Percentiles rank a stretch among this genome's conserved stretches.
Conservation (phyloP, 306 rosid genomes). For the Gillenia trifoliata region DNA sequence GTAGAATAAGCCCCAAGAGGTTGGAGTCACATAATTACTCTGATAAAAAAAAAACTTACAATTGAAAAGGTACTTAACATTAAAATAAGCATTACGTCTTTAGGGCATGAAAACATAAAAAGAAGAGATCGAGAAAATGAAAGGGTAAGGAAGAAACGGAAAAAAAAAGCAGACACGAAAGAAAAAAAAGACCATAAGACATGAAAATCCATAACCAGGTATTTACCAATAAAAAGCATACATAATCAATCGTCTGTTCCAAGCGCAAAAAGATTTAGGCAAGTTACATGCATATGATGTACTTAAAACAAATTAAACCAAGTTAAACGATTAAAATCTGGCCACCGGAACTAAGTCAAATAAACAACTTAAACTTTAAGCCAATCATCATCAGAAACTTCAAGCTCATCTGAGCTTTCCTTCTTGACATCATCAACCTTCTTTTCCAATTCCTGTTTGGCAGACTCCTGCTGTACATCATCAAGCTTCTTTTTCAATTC, state of each 20-base stretch:
- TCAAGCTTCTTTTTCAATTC: constrained; percentile 39
- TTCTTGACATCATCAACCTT: constrained; percentile 27
- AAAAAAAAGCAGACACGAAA: background rate
- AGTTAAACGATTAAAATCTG: background rate
- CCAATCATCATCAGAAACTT: constrained; percentile 22
- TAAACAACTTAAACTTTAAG: background rate
- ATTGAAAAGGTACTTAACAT: background rate
- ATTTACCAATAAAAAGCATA: background rate
- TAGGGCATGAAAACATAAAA: background rate
- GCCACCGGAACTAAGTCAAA: background rate
- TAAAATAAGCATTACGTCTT: background rate
- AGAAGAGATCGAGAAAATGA: background rate
- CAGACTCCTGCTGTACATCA: constrained; percentile 33
- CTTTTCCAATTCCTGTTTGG: constrained; percentile 4
- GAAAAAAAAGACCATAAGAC: background rate
- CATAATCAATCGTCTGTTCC: background rate
- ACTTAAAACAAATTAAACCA: background rate
- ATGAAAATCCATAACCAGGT: background rate
- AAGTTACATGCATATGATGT: background rate
- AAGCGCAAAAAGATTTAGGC: background rate
- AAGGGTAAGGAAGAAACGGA: background rate
- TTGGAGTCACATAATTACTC: background rate
- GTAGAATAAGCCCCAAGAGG: background rate
- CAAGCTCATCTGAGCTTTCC: constrained; percentile 22
- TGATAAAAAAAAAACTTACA: background rate